Percentiles rank a stretch among this genome's conserved stretches.
These are phyloP conservation scores for Plasmodiophora brassicae DNA, from an alignment of 208 protist species.

Conservation along the genomic window DNA sequence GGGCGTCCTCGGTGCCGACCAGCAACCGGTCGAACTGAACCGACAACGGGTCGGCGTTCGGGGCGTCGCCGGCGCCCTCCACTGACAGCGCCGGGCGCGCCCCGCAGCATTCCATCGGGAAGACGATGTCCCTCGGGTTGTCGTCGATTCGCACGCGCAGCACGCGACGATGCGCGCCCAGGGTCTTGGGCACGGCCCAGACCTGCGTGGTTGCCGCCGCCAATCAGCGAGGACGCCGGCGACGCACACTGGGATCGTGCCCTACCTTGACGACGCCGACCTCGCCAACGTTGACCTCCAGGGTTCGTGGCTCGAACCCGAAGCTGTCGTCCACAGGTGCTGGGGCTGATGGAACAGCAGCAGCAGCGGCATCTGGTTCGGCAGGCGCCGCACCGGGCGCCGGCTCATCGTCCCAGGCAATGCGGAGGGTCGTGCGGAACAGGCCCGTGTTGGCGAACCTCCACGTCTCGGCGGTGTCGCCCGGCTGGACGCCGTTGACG, in stretches of 20 bases:
- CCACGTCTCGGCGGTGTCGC: conserved; percentile 62
- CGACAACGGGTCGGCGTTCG: conserved; percentile 56
- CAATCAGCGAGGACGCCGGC: neutral
- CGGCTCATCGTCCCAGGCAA: conserved; percentile 34
- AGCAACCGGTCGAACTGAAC: conserved; percentile 67
- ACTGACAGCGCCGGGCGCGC: neutral
- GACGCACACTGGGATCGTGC: neutral
- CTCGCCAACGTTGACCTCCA: conserved; percentile 72
- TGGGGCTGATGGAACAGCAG: neutral
- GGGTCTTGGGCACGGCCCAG: conserved; percentile 37
- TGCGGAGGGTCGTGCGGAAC: conserved; percentile 41
- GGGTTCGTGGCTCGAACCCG: conserved; percentile 63
- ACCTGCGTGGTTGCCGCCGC: conserved; percentile 46
- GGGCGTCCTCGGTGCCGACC: conserved; percentile 36
- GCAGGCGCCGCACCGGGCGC: neutral
- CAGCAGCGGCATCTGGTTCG: neutral
- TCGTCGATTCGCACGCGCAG: neutral
- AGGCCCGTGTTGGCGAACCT: conserved; percentile 79
- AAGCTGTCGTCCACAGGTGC: conserved; percentile 58
- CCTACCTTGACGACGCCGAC: conserved; percentile 61
- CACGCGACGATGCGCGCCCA: neutral
- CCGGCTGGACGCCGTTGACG: too few relatives aligned
- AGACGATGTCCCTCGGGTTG: neutral
- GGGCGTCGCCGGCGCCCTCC: conserved; percentile 39
- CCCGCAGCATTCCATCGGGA: neutral